Percentiles rank a stretch among this genome's conserved stretches.
These are phyloP conservation scores for Prunus davidiana DNA, from an alignment of 306 rosid species.

Conservation along the genomic window DNA sequence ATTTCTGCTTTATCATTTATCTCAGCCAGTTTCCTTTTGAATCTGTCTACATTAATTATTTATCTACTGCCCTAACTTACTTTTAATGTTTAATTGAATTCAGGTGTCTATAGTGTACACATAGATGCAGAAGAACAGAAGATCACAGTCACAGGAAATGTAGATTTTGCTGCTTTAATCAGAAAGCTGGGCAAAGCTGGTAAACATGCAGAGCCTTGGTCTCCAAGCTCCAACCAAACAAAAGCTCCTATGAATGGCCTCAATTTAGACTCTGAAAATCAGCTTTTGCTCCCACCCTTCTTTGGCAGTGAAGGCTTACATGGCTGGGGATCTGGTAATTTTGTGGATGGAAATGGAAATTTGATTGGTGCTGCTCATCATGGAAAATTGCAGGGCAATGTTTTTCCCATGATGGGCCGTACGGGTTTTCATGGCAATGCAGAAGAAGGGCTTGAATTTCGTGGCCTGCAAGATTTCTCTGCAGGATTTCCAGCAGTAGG, in stretches of 20 bases:
- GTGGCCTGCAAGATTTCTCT: neutral
- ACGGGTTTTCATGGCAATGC: neutral
- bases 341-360: no score
- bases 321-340: no score
- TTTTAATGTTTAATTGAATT: neutral
- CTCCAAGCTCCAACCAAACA: conserved; percentile 24
- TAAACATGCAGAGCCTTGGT: conserved; percentile 53
- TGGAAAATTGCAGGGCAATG: no score
- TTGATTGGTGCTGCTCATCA: no score
- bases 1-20: no score
- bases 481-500: neutral
- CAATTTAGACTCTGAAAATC: no score
- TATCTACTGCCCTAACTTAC: neutral
- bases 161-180: conserved; percentile 42
- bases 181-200: conserved; percentile 43
- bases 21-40: no score
- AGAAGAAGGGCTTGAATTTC: neutral
- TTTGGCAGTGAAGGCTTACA: no score
- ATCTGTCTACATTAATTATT: neutral
- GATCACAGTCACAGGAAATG: conserved; percentile 41
- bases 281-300: no score
- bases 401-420: neutral
- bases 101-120: conserved; percentile 49
- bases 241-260: neutral
- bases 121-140: conserved; percentile 43